These are phyloP conservation scores for Tetrapisispora nanseiensis DNA, from an alignment of 805 yeast genomes.

Conservation along the genomic window DNA sequence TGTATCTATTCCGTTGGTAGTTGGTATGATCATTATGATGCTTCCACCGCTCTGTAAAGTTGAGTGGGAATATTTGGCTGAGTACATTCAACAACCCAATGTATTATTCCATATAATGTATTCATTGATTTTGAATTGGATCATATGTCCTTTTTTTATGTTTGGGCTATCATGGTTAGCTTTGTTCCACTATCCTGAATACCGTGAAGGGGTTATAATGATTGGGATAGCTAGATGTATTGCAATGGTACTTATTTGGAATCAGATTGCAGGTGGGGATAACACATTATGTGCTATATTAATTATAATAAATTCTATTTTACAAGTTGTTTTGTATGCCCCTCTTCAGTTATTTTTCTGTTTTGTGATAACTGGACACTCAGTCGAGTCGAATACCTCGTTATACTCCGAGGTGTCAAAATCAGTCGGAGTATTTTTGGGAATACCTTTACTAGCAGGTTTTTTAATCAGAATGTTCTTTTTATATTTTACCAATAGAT, in stretches of 20 bases:
- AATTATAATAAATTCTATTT: constrained; percentile 41
- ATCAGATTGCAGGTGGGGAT: constrained; percentile 45
- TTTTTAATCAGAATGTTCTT: constrained; percentile 32
- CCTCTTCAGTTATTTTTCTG: constrained; percentile 42
- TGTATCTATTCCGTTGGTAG: not conserved
- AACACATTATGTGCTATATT: constrained; percentile 40
- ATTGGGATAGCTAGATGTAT: constrained; percentile 52
- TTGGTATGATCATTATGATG: not conserved
- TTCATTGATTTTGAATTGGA: constrained; percentile 33
- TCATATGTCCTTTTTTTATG: constrained; percentile 45
- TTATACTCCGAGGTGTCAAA: constrained; percentile 36
- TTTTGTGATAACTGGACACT: constrained; percentile 31
- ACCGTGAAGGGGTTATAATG: constrained; percentile 46
- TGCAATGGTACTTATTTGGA: constrained; percentile 53
- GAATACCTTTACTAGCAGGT: constrained; percentile 43
- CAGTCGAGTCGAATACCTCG: constrained; percentile 3
- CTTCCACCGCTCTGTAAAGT: not conserved
- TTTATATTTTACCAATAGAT: constrained; percentile 23
- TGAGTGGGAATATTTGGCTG: not conserved
- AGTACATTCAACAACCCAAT: not conserved
- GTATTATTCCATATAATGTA: not conserved
- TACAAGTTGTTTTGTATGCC: constrained; percentile 44
- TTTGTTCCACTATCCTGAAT: constrained; percentile 38
- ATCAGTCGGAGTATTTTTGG: constrained; percentile 44
- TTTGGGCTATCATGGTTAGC: constrained; percentile 45